Base-by-base conservation (phyloP, 768 basidiomycete genomes). In the Tylopilus subfusipes region DNA sequence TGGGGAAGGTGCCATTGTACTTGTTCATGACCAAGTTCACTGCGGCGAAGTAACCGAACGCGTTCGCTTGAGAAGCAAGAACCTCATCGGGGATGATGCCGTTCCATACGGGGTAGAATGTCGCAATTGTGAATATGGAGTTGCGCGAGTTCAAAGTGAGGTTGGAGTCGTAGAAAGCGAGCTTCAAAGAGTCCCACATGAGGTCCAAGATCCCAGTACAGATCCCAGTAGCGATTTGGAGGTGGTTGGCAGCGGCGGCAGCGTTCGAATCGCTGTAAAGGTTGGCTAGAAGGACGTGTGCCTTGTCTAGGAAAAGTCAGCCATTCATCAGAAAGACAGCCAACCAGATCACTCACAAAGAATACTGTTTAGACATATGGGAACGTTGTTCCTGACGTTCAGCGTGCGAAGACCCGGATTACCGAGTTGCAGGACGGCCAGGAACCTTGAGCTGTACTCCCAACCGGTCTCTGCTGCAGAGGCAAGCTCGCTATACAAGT, bases 141-240 rank as follows among this genome's bases (percentile, higher is more conserved):
- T 83, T 85, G 49, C 87, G 82, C 14, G 80, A 65, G 47, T 85
- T 83, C 3, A 84, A 78, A 8, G 82, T 85, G 38, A 86, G 69
- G 68, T 93, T 91, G 72, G 88, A 97, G 70, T 96, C 94, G 63
- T 95, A 95, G 72, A 95, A 96, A 0, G 87, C 87, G n/a, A 92
- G 75, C 75, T 88, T 90, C 9, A 75, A 71, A 0, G 82, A 59
- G 65, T 96, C 89, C 93, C 94, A 97, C 71, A 83, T 76, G 10
- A 97, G 80, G 67, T 98, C 95, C 33, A 97, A 73, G 55, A 97
- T 82, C 1, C 85, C 93, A 21, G 72, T 76, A 53, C 82, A 81
- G 40, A 92, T 72, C 9, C 73, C 70, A 0, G 77, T 68, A 0
- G 93, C 91, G 3, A 79, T 76, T 22, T 75, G 61, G 18, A 69